Percentiles rank a stretch among this genome's conserved stretches.
These are phyloP conservation scores for Persicaria maculosa DNA, from an alignment of 148 eudicot species.

Conservation along the genomic window DNA sequence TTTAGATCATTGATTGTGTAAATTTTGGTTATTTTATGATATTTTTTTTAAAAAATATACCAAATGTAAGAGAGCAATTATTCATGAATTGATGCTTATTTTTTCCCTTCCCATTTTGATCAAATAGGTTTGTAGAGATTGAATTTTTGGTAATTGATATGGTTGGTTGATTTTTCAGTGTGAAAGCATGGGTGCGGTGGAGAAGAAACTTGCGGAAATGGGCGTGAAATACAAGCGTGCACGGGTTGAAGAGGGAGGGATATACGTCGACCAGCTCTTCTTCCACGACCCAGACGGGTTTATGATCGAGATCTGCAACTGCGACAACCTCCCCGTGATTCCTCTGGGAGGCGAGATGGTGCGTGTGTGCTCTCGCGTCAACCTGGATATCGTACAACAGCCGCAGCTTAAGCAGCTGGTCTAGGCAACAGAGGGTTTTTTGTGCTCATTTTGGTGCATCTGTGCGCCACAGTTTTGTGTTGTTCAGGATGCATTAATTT, in stretches of 20 bases:
- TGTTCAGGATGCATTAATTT: background rate
- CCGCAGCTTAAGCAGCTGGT: slow-evolving; percentile 17
- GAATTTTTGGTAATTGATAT: background rate
- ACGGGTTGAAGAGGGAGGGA: slow-evolving; percentile 74
- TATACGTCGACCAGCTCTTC: slow-evolving; percentile 69
- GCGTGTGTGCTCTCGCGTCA: slow-evolving; percentile 55
- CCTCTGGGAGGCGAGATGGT: slow-evolving; percentile 53
- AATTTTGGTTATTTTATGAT: no score
- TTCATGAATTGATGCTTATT: background rate
- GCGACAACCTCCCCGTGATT: slow-evolving; percentile 66
- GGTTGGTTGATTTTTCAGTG: slow-evolving; percentile 32
- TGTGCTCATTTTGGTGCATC: background rate
- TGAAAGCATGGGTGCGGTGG: slow-evolving; percentile 82
- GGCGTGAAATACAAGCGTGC: slow-evolving; percentile 40
- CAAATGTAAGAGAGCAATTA: no score
- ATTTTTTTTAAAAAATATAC: no score
- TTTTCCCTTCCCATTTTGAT: background rate
- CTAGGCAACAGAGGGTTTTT: background rate
- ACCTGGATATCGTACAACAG: slow-evolving; percentile 29
- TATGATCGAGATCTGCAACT: slow-evolving; percentile 89
- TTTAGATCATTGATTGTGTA: no score
- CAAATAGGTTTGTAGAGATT: no score
- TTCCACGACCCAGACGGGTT: slow-evolving; percentile 91
- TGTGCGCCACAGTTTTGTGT: slow-evolving; percentile 2
- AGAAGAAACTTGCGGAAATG: slow-evolving; percentile 68